Percentiles rank a stretch among this genome's conserved stretches.
Conservation (phyloP, 352 stramenopile species). For the Globisporangium uncinulatum region DNA sequence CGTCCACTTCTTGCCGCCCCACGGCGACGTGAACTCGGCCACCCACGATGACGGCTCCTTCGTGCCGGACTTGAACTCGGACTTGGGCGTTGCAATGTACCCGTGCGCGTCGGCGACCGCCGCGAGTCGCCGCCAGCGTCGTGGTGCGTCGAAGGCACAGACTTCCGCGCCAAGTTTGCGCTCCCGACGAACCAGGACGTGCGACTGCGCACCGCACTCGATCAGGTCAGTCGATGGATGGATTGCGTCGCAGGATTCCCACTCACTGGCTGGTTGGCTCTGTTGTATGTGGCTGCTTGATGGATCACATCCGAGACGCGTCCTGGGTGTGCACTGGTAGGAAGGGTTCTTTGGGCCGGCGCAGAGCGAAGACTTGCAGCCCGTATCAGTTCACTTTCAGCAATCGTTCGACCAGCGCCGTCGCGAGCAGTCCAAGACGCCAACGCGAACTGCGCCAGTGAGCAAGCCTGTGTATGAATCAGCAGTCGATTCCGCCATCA, state of each 20-base stretch:
- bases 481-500: background rate
- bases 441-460: background rate
- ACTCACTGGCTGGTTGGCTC: background rate
- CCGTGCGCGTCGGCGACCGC: too few relatives aligned
- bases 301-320: too few relatives aligned
- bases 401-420: constrained; percentile 10
- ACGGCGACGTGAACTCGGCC: too few relatives aligned
- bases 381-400: constrained; percentile 26
- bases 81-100: too few relatives aligned
- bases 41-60: too few relatives aligned
- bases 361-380: constrained; percentile 24
- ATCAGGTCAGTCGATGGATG: constrained; percentile 28
- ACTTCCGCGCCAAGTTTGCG: constrained; percentile 70
- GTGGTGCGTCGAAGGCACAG: constrained; percentile 14
- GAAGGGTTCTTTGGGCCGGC: constrained; percentile 46
- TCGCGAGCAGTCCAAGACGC: constrained; percentile 6
- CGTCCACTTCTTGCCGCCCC: too few relatives aligned
- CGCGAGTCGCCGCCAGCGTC: constrained; percentile 20
- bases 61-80: too few relatives aligned
- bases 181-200: constrained; percentile 61
- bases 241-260: background rate
- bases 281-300: background rate
- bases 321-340: constrained; percentile 3
- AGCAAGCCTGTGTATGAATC: too few relatives aligned
- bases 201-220: constrained; percentile 37